These are phyloP conservation scores for Neodidymelliopsis sp. DNA, from an alignment of 2,329 filamentous ascomycete species.

Conservation along the genomic window DNA sequence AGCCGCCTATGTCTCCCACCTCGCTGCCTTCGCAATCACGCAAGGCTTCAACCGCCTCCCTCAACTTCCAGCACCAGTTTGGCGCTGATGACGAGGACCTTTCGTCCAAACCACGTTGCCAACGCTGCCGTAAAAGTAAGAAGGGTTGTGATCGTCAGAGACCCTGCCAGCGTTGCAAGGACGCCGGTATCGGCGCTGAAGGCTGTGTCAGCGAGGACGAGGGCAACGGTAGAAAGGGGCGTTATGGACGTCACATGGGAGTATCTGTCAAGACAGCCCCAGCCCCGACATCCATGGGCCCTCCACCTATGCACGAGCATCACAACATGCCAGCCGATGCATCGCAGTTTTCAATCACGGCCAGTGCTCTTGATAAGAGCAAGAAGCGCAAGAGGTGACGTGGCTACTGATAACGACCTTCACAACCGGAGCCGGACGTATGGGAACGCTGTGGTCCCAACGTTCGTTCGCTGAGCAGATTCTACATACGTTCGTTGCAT, in stretches of 20 bases:
- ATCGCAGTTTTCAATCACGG: constrained; percentile 23
- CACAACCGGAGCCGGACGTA: neutral
- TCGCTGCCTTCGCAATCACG: constrained; percentile 74
- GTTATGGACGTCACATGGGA: constrained; percentile 78
- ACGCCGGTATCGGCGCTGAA: constrained; percentile 91
- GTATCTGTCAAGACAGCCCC: constrained; percentile 67
- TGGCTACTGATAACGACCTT: neutral
- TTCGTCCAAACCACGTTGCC: constrained; percentile 94
- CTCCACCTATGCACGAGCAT: constrained; percentile 45
- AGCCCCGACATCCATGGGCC: constrained; percentile 44
- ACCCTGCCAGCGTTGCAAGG: constrained; percentile 92
- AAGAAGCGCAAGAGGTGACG: constrained; percentile 73
- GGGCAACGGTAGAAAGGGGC: constrained; percentile 93
- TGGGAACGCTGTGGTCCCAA: neutral
- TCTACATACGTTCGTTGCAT: neutral
- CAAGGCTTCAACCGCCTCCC: constrained; percentile 76
- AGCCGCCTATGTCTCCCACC: constrained; percentile 60
- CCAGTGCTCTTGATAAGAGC: constrained; percentile 60
- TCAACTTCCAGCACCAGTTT: constrained; percentile 68
- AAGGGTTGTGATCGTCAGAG: constrained; percentile 98
- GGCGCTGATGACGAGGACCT: constrained; percentile 84
- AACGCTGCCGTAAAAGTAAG: constrained; percentile 98
- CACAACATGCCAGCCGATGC: constrained; percentile 32
- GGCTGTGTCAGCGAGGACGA: constrained; percentile 98
- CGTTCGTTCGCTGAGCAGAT: neutral